A percentile compares a stretch with the other conserved stretches of the same genome.
phyloP scores from a whole-genome alignment of 2,329 filamentous ascomycete species.

The Diaporthe helianthi region DNA sequence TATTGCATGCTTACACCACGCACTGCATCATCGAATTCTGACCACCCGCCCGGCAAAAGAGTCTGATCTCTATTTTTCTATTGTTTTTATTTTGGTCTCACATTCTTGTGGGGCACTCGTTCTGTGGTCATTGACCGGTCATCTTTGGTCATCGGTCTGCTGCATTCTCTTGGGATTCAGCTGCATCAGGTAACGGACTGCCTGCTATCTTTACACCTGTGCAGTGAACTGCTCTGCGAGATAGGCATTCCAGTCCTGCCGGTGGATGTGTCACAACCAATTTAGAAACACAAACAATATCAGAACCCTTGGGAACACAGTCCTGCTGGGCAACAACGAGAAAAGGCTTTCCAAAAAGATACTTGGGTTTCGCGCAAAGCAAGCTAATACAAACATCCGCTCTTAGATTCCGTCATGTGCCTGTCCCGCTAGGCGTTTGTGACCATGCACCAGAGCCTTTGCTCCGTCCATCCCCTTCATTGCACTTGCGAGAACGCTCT shows the following conservation, averaged over 20 bases:
- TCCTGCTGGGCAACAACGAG: background rate
- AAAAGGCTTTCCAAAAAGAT: background rate
- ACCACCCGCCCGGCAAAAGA: conserved; percentile 8
- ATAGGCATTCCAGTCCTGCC: background rate
- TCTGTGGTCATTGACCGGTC: background rate
- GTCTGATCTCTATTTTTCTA: background rate
- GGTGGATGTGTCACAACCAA: background rate
- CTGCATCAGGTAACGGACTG: background rate
- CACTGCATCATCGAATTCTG: conserved; percentile 22
- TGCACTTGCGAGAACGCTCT: conserved; percentile 31
- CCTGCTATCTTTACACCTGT: background rate
- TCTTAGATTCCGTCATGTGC: conserved; percentile 22
- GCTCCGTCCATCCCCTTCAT: background rate
- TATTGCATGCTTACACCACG: conserved; percentile 11
- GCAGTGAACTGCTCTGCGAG: background rate
- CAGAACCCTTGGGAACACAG: background rate
- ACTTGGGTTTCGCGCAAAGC: conserved; percentile 28
- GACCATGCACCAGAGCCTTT: conserved; percentile 2
- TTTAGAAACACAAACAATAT: background rate
- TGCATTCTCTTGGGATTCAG: background rate
- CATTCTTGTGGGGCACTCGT: background rate
- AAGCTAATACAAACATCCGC: conserved; percentile 27
- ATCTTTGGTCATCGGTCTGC: background rate
- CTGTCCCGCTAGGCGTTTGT: conserved; percentile 26
- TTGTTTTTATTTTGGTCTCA: background rate